These are phyloP conservation scores for Rhizomucor pusillus DNA, from an alignment of 371 early-diverging fungal genomes.

Conservation along the genomic window DNA sequence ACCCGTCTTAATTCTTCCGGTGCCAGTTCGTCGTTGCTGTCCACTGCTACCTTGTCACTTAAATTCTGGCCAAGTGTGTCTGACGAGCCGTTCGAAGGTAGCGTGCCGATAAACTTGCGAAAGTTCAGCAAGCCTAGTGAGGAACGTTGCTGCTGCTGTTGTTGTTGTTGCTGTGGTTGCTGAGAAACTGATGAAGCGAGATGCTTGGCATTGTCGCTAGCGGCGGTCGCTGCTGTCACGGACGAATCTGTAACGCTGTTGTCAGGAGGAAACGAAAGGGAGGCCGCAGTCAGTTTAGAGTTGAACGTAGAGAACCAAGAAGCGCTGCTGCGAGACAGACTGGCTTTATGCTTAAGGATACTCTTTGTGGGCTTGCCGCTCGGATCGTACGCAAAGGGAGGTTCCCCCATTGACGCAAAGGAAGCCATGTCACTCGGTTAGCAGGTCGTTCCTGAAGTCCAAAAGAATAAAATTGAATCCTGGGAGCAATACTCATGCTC, in stretches of 20 bases:
- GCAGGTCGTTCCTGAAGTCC: neutral
- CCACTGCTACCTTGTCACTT: neutral
- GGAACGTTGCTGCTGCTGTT: constrained; percentile 11
- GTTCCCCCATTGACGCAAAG: constrained; percentile 21
- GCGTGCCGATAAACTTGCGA: constrained; percentile 20
- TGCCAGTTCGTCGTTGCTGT: constrained; percentile 24
- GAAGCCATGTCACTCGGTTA: constrained; percentile 14
- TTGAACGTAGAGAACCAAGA: constrained; percentile 26
- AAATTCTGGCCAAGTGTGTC: neutral
- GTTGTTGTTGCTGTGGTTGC: constrained; percentile 9
- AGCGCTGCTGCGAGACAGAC: constrained; percentile 14
- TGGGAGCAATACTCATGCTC: too few species aligned
- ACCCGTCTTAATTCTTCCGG: constrained; percentile 51
- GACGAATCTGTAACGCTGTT: constrained; percentile 8
- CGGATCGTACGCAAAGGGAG: constrained; percentile 30
- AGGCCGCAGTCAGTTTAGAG: constrained; percentile 19
- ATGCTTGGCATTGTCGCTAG: constrained; percentile 6
- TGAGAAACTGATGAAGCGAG: constrained; percentile 8
- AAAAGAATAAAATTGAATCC: neutral
- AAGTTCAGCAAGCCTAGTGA: constrained; percentile 11
- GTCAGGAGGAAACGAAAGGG: constrained; percentile 21
- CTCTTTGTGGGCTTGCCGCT: constrained; percentile 31
- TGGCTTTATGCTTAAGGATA: constrained; percentile 31
- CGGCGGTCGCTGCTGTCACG: neutral
- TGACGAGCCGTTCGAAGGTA: neutral